Base-by-base conservation (phyloP, 345 rosid species). In the Lumnitzera littorea region DNA sequence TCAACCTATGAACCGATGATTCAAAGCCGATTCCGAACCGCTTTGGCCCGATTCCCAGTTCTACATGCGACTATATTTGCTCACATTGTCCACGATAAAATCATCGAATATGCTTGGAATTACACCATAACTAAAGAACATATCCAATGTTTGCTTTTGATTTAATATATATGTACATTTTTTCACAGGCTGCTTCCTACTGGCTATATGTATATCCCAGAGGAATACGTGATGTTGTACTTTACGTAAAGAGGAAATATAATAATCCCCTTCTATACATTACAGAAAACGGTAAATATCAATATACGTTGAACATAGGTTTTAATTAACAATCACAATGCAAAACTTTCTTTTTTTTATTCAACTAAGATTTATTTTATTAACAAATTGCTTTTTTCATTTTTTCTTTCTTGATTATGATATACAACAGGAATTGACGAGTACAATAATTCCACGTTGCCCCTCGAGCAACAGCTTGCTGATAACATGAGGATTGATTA, bases 401-500 rank as follows among this genome's bases (percentile, higher is more conserved):
- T 27, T 2, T 27, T 2, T 27, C 0, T 27, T 2, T 27, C 0
- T 27, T 27, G 0, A 36, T 36, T 36, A 1, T 36, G 43, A 9
- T 36, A 36, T 36, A 9, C 10, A 9, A 36, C 43, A 82, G 80
- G 87, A 3, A 2, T 79, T 15, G 78, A 67, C 4, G 76, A 77
- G 53, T 50, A 46, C 41, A 74, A 69, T 49, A 79, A 70, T 46
- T 53, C 48, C 0, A 74, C 78, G 3, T 24, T 69, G 48, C 48
- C 84, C 5, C 9, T 62, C 5, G 14, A 66, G 13, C 63, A 70
- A 23, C 76, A 75, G 2, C 24, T 72, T 0, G 58, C 64, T 0
- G 84, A 79, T 51, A 58, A 36, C 1, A 15, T 51, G 62, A 69
- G 80, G 67, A 77, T 76, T 12, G 56, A 67, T 61, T 76, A 59